phyloP scores from a whole-genome alignment of 2,329 filamentous ascomycete species.

The Penicillium sp. region DNA sequence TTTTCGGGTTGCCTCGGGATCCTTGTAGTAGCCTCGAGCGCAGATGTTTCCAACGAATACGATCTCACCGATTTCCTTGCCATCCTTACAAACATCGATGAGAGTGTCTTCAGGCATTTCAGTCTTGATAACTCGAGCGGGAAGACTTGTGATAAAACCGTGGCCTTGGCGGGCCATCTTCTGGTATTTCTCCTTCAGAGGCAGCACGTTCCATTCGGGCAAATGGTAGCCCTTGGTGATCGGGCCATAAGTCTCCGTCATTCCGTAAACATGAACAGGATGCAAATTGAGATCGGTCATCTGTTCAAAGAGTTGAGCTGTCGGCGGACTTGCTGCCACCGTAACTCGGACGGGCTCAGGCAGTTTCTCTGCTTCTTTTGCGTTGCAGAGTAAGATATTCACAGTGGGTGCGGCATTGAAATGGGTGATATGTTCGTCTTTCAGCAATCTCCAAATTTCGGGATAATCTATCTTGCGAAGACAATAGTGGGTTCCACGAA shows the following conservation, averaged over 20 bases:
- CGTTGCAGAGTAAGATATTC: constrained; percentile 85
- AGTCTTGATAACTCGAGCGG: constrained; percentile 77
- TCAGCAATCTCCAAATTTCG: constrained; percentile 84
- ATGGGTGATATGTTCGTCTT: constrained; percentile 84
- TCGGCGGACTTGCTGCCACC: constrained; percentile 88
- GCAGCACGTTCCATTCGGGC: constrained; percentile 76
- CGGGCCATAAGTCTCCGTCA: constrained; percentile 87
- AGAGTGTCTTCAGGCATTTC: constrained; percentile 67
- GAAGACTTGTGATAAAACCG: constrained; percentile 80
- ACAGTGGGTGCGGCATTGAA: constrained; percentile 96
- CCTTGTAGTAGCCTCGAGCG: constrained; percentile 87
- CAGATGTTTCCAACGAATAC: constrained; percentile 91
- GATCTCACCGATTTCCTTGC: constrained; percentile 77
- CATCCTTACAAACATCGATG: constrained; percentile 66
- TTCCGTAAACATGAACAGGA: constrained; percentile 90
- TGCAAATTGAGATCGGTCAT: constrained; percentile 85
- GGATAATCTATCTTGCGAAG: constrained; percentile 93
- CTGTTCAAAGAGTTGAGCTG: constrained; percentile 84
- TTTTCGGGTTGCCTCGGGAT: constrained; percentile 78
- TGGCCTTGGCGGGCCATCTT: constrained; percentile 94
- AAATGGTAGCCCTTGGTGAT: constrained; percentile 92
- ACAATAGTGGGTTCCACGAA: constrained; percentile 92
- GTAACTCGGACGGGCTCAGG: constrained; percentile 75
- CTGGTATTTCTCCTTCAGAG: constrained; percentile 73
- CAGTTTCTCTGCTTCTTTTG: constrained; percentile 70